phyloP scores from a whole-genome alignment of 1,139 yeast genomes.

The Ogataea hybrid region DNA sequence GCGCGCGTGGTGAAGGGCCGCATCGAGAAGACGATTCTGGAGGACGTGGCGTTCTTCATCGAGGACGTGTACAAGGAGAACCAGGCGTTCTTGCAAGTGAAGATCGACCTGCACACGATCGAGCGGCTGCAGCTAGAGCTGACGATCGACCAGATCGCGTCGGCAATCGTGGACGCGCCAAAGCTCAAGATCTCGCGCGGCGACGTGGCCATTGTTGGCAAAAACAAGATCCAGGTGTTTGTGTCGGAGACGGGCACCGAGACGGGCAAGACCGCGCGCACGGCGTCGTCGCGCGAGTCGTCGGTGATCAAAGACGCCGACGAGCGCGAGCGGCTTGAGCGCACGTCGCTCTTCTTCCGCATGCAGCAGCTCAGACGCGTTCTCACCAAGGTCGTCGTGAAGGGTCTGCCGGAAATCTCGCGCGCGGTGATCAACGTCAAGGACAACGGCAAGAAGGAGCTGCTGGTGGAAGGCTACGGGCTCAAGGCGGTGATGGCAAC shows the following conservation, averaged over 20 bases:
- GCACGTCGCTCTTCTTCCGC: constrained; percentile 63
- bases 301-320: constrained; percentile 38
- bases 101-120: constrained; percentile 79
- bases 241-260: constrained; percentile 57
- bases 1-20: constrained; percentile 99
- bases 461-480: constrained; percentile 97
- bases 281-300: constrained; percentile 41
- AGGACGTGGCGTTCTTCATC: constrained; percentile 83
- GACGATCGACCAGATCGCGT: constrained; percentile 79
- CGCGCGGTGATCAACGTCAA: constrained; percentile 95
- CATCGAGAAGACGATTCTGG: constrained; percentile 84
- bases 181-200: constrained; percentile 77
- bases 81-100: constrained; percentile 75
- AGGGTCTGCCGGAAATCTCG: constrained; percentile 86
- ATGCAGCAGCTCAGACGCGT: constrained; percentile 87
- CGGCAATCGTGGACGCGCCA: constrained; percentile 80
- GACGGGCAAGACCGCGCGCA: constrained; percentile 33
- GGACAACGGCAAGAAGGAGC: constrained; percentile 82
- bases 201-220: constrained; percentile 70
- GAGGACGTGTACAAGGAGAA: constrained; percentile 91
- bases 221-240: constrained; percentile 70
- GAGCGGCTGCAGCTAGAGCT: constrained; percentile 89
- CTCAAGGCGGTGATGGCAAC: constrained; percentile 95
- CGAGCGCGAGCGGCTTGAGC: constrained; percentile 33
- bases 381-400: constrained; percentile 83